Percentiles rank a stretch among this genome's conserved stretches.
Conservation (phyloP, 345 rosid genomes). For the Eucalyptus decipiens region DNA sequence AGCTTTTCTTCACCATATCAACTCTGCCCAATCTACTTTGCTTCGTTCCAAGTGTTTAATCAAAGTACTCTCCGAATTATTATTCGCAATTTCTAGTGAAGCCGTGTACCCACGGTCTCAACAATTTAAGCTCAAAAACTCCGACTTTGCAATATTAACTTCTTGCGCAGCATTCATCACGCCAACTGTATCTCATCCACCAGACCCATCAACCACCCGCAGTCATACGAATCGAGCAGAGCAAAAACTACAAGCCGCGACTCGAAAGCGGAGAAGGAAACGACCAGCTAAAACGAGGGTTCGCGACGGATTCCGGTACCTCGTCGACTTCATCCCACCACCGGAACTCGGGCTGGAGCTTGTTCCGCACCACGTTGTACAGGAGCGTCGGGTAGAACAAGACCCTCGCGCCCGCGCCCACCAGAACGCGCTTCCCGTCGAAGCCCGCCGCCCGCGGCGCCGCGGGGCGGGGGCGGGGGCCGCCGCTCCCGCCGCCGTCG, state of each 20-base stretch:
- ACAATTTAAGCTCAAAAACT: background rate
- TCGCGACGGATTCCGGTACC: conserved; percentile 5
- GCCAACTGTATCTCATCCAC: background rate
- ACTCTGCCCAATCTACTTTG: background rate
- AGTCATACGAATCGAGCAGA: background rate
- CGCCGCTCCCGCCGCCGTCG: background rate
- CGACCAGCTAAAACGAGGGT: background rate
- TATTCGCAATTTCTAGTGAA: background rate
- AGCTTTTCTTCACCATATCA: background rate
- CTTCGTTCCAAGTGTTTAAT: background rate
- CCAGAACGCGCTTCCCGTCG: conserved; percentile 42
- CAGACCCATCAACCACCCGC: background rate
- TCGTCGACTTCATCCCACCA: conserved; percentile 72
- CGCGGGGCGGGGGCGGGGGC: background rate
- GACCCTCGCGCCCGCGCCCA: conserved; percentile 59
- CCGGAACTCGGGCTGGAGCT: conserved; percentile 46
- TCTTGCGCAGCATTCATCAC: background rate
- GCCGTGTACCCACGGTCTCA: background rate
- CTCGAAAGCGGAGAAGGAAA: background rate
- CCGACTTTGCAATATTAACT: background rate
- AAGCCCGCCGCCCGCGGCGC: background rate
- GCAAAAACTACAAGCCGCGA: background rate
- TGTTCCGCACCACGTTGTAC: conserved; percentile 52
- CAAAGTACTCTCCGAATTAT: background rate
- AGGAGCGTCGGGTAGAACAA: conserved; percentile 59